These are phyloP conservation scores for Globisporangium heterothallicum DNA, from an alignment of 352 stramenopile species.

Conservation along the genomic window DNA sequence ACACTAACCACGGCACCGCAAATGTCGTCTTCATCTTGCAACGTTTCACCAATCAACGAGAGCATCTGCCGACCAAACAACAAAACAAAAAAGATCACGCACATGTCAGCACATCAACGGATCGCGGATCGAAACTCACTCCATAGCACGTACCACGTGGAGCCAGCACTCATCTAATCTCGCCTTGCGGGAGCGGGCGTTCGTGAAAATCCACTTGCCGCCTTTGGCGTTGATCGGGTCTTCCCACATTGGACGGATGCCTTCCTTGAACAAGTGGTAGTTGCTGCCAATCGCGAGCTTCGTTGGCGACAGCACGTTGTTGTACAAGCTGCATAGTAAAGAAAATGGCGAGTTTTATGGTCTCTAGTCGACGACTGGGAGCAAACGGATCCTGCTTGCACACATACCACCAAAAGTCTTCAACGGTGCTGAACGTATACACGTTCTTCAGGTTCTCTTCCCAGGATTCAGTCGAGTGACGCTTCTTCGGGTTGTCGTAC, in stretches of 20 bases:
- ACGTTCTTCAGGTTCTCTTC: constrained; percentile 90
- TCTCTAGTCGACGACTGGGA: no score
- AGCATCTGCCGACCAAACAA: constrained; percentile 62
- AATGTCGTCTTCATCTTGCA: constrained; percentile 93
- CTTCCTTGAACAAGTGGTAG: constrained; percentile 97
- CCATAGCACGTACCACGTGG: constrained; percentile 84
- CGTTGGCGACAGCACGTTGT: constrained; percentile 91
- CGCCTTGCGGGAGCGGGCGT: constrained; percentile 90
- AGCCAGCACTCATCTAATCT: constrained; percentile 95
- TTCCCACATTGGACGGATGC: constrained; percentile 97
- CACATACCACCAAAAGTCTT: constrained; percentile 95
- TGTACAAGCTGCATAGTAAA: constrained; percentile 69
- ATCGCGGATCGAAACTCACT: no score
- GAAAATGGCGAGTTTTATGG: no score
- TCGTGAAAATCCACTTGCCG: constrained; percentile 97
- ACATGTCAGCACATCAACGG: constrained; percentile 5
- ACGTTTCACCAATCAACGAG: constrained; percentile 93
- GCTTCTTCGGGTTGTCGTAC: constrained; percentile 90
- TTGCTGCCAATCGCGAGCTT: constrained; percentile 91
- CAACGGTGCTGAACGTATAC: constrained; percentile 93
- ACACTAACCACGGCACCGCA: constrained; percentile 95
- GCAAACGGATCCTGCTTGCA: neutral
- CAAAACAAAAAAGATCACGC: no score
- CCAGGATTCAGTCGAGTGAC: constrained; percentile 81
- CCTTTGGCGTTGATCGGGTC: constrained; percentile 92